Base-by-base conservation (phyloP, 306 rosid species). In the Gynostemma pentaphyllum region DNA sequence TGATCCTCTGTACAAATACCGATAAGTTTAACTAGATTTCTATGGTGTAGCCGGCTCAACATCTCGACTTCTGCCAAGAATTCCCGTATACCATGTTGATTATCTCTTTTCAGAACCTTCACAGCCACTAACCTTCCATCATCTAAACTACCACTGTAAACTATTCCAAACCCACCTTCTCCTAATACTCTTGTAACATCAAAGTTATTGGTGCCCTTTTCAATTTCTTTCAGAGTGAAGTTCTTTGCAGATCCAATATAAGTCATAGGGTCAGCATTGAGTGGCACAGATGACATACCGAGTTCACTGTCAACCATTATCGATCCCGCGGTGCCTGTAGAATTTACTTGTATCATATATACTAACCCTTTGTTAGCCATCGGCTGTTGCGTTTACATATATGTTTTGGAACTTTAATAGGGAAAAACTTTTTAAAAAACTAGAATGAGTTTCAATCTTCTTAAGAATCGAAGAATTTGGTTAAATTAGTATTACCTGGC, bases 121-220 rank as follows among this genome's bases (percentile, higher is more conserved):
- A 92, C 95, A 18, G 99, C 99, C 53, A 88, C 90, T 46, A 86
- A 72, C 76, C 85, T 86, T 77, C 96, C 94, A 78, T 92, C 94
- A 57, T 84, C 81, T 16, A 92, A 72, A 72, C 75, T 32, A 24
- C 94, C 96, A 50, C 78, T 79, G 72, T 82, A 92, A 60, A 92
- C 99, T 67, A 86, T 77, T 46, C 99, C 99, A 76, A 92, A 92
- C 5, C 99, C 99, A 41, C 99, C 99, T 88, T 92, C 99, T 72
- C 99, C 96, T 70, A 92, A 78, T 87, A 92, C 80, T 75, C 90
- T 88, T 65, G 95, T 74, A 69, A 78, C 71, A 55, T 86, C 88
- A 62, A 92, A 92, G 52, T 81, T 82, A 68, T 84, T 75, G 21
- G 99, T 88, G 74, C 90, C 90, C 71, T 79, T 85, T 78, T 81